These are phyloP conservation scores for Leccinum longicurvipes DNA, from an alignment of 768 basidiomycete species.

Conservation along the genomic window DNA sequence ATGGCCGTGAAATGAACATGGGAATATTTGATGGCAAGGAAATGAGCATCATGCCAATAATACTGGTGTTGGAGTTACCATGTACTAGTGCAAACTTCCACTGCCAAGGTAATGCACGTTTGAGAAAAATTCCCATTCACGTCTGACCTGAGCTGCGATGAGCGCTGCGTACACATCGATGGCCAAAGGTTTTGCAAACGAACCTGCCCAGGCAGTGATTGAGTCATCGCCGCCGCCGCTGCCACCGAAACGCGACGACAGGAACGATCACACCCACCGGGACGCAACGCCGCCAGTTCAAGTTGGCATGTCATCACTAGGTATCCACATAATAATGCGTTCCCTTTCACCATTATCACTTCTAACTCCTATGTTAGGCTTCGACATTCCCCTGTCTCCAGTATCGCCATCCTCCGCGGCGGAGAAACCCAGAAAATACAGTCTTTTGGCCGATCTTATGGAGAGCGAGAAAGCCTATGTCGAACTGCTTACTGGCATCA, in stretches of 20 bases:
- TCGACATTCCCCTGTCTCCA: constrained; percentile 23
- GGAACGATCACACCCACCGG: too few species aligned
- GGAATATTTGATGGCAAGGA: not conserved
- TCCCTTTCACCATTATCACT: constrained; percentile 2
- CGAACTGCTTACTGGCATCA: constrained; percentile 83
- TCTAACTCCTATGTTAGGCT: constrained; percentile 21
- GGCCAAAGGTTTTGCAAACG: not conserved
- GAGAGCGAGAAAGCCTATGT: constrained; percentile 93
- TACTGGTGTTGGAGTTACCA: not conserved
- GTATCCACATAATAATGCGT: constrained; percentile 11
- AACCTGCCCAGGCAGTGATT: not conserved
- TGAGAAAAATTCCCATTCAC: not conserved
- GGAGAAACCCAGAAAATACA: constrained; percentile 59
- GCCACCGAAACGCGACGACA: constrained; percentile 22
- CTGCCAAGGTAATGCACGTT: not conserved
- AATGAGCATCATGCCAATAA: not conserved
- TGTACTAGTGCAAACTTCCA: not conserved
- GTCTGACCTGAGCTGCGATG: constrained; percentile 3
- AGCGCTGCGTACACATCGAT: constrained; percentile 6
- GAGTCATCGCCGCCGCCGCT: constrained; percentile 8
- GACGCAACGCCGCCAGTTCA: not conserved
- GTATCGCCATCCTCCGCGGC: constrained; percentile 32
- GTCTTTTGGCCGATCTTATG: constrained; percentile 88
- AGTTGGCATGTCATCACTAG: constrained; percentile 20
- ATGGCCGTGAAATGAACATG: constrained; percentile 10